Percentiles rank a stretch among this genome's conserved stretches.
Evolutionary conservation across 768 basidiomycete species (phyloP).

Genomic region (Rhizopogon rudus): DNA sequence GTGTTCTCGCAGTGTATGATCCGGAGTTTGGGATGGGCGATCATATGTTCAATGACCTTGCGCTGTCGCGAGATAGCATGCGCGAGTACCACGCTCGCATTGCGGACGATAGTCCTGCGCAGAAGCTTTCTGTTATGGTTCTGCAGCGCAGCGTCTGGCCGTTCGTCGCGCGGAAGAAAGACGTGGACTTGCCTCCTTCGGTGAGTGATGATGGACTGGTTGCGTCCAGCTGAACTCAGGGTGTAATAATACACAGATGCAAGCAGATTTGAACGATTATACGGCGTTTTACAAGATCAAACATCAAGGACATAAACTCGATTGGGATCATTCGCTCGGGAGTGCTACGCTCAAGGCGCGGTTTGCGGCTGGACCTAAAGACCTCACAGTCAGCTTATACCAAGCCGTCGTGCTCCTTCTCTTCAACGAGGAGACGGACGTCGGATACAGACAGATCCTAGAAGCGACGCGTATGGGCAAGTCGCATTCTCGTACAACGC

Average conservation of each 20-base stretch:
- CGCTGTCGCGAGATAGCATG: slow-evolving; percentile 71
- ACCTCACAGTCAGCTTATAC: slow-evolving; percentile 86
- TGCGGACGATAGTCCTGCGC: slow-evolving; percentile 30
- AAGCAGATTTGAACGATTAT: slow-evolving; percentile 60
- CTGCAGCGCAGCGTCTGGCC: slow-evolving; percentile 92
- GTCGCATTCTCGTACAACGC: slow-evolving; percentile 17
- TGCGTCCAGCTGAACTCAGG: slow-evolving; percentile 3
- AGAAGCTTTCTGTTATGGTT: slow-evolving; percentile 69
- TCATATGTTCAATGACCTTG: slow-evolving; percentile 92
- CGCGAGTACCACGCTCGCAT: slow-evolving; percentile 54
- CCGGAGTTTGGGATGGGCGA: slow-evolving; percentile 93
- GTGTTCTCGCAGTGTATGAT: slow-evolving; percentile 67
- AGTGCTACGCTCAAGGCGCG: slow-evolving; percentile 70
- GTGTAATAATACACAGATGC: slow-evolving; percentile 49
- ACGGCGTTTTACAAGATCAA: slow-evolving; percentile 69
- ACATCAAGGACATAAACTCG: slow-evolving; percentile 70
- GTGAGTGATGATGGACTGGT: slow-evolving; percentile 30
- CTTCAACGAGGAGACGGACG: slow-evolving; percentile 67
- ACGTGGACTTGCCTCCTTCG: slow-evolving; percentile 46
- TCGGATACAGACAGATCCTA: slow-evolving; percentile 64
- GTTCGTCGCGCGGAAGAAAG: slow-evolving; percentile 49
- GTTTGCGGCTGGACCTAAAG: slow-evolving; percentile 71
- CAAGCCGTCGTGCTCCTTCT: slow-evolving; percentile 84
- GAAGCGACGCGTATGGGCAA: slow-evolving; percentile 68
- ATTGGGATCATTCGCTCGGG: slow-evolving; percentile 86